A percentile compares a stretch with the other conserved stretches of the same genome.
phyloP scores from a whole-genome alignment of 202 grass and related monocot genomes.

The Panicum hallii region DNA sequence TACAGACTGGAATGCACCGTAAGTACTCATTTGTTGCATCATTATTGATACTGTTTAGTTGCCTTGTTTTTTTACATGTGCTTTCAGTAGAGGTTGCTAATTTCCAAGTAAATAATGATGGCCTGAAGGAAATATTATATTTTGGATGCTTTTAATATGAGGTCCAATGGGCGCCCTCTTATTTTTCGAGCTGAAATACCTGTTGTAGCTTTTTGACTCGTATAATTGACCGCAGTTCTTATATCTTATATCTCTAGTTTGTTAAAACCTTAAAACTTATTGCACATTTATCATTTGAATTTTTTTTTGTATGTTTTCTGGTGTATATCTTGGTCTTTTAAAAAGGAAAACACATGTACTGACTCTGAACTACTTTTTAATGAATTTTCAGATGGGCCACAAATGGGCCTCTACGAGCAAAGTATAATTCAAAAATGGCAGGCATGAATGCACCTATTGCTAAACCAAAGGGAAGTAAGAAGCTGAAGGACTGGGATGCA shows the following conservation, averaged over 20 bases:
- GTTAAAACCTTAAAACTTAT: not conserved
- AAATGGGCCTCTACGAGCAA: constrained; percentile 77
- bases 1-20: constrained; percentile 94
- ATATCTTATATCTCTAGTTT: not conserved
- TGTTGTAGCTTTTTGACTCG: constrained; percentile 22
- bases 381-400: constrained; percentile 64
- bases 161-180: not conserved
- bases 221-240: not conserved
- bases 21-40: constrained; percentile 39
- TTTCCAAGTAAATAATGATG: not conserved
- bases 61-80: constrained; percentile 4
- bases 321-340: not conserved
- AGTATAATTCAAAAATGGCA: constrained; percentile 85
- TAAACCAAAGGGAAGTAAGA: constrained; percentile 86
- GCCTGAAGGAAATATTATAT: not conserved
- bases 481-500: constrained; percentile 76
- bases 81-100: constrained; percentile 14
- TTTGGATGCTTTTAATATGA: not conserved
- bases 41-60: constrained; percentile 10
- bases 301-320: not conserved
- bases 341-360: constrained; percentile 31
- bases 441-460: constrained; percentile 79
- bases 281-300: constrained; percentile 27
- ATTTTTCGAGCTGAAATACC: not conserved
- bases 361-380: constrained; percentile 24